Evolutionary conservation across 2,329 filamentous ascomycete genomes (phyloP).

Genomic region (Colletotrichum somersetense): DNA sequence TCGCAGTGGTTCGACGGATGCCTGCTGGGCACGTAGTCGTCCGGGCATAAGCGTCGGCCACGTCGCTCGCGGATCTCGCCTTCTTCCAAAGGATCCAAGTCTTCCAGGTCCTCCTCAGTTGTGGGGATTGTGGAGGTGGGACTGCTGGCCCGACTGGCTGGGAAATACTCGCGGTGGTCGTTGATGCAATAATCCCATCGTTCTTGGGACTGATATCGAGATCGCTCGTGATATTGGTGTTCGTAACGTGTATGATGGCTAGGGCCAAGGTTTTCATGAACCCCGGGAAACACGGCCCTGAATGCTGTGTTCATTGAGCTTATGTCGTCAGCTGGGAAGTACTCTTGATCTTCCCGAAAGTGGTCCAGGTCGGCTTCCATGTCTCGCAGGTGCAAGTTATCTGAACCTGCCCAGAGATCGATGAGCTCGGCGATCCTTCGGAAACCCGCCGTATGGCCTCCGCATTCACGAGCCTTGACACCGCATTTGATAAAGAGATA

Average conservation of each 20-base stretch:
- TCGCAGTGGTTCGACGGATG: slow-evolving; percentile 28
- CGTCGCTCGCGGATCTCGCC: slow-evolving; percentile 38
- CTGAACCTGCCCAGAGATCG: slow-evolving; percentile 70
- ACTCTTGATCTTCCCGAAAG: slow-evolving; percentile 56
- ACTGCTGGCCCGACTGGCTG: slow-evolving; percentile 28
- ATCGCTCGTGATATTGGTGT: slow-evolving; percentile 27
- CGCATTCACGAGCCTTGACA: slow-evolving; percentile 65
- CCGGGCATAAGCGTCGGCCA: slow-evolving; percentile 25
- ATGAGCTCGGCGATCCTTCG: slow-evolving; percentile 69
- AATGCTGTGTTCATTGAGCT: slow-evolving; percentile 7
- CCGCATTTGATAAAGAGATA: slow-evolving; percentile 74
- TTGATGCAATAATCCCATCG: slow-evolving; percentile 41
- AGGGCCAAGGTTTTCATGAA: slow-evolving; percentile 32
- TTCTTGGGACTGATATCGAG: slow-evolving; percentile 25
- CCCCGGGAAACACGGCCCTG: slow-evolving; percentile 28
- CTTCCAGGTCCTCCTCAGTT: slow-evolving; percentile 27
- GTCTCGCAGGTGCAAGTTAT: slow-evolving; percentile 66
- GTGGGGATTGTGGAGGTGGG: slow-evolving; percentile 32
- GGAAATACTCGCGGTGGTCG: slow-evolving; percentile 37
- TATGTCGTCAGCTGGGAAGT: slow-evolving; percentile 33
- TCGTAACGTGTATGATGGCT: slow-evolving; percentile 31
- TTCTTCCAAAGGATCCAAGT: slow-evolving; percentile 31
- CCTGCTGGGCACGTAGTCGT: slow-evolving; percentile 22
- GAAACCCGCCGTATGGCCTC: slow-evolving; percentile 73
- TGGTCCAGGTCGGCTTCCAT: slow-evolving; percentile 72